These are phyloP conservation scores for Arabidopsis suecica DNA, from an alignment of 345 rosid genomes.

Conservation along the genomic window DNA sequence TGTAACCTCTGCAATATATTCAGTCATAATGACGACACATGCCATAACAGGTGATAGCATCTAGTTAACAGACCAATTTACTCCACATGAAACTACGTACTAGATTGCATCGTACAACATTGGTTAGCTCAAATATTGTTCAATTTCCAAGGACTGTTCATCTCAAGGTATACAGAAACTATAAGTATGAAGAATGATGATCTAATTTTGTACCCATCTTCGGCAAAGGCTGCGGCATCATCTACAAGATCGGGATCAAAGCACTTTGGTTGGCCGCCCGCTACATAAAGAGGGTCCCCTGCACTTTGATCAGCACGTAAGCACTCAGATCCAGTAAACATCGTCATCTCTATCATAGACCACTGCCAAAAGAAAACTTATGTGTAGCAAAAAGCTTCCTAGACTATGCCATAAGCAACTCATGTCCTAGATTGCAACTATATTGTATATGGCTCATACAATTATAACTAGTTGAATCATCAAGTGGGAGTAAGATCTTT, in stretches of 20 bases:
- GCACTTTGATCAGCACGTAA: slow-evolving; percentile 35
- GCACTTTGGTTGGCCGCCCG: slow-evolving; percentile 72
- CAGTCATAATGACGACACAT: neutral
- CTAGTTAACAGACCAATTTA: neutral
- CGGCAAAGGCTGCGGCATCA: slow-evolving; percentile 57
- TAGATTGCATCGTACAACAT: neutral
- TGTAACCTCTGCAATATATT: slow-evolving; percentile 63
- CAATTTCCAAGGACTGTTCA: neutral
- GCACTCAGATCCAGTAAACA: slow-evolving; percentile 6
- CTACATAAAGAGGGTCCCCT: slow-evolving; percentile 83
- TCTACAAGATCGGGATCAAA: slow-evolving; percentile 53
- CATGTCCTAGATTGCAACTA: slow-evolving; percentile 18
- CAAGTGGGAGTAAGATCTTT: slow-evolving; percentile 3
- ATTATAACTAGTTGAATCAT: neutral
- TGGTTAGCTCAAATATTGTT: neutral
- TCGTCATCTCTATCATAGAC: neutral
- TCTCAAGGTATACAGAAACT: neutral
- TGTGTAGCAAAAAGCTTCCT: slow-evolving; percentile 1
- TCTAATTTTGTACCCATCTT: slow-evolving; percentile 66
- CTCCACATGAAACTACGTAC: slow-evolving; percentile 14
- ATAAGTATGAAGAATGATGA: neutral
- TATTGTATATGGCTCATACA: neutral
- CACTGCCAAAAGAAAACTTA: neutral
- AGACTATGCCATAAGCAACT: slow-evolving; percentile 6
- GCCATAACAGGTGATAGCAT: neutral